A percentile compares a stretch with the other conserved stretches of the same genome.
These are phyloP conservation scores for Avena atlantica DNA, from an alignment of 176 grass and related monocot species.

Conservation along the genomic window DNA sequence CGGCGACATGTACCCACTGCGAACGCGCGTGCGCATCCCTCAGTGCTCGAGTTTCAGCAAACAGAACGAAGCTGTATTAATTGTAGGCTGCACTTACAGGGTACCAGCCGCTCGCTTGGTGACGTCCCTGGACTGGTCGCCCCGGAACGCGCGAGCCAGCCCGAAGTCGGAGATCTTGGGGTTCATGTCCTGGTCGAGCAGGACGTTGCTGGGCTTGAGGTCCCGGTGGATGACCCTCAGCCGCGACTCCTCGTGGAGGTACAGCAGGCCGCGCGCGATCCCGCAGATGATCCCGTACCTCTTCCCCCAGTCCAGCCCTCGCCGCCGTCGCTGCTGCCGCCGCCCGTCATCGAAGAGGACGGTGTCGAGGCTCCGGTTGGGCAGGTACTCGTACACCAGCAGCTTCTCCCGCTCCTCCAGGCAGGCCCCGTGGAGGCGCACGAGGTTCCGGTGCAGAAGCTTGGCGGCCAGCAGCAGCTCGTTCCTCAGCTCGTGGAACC, in stretches of 20 bases:
- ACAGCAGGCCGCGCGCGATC: constrained; percentile 38
- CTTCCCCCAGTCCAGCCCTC: constrained; percentile 36
- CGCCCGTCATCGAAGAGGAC: constrained; percentile 34
- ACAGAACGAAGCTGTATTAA: too few relatives aligned
- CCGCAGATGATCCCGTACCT: constrained; percentile 42
- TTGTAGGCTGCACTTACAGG: not conserved
- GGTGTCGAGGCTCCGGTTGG: constrained; percentile 53
- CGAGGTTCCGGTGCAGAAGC: constrained; percentile 58
- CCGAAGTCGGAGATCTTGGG: constrained; percentile 59
- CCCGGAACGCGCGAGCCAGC: constrained; percentile 35
- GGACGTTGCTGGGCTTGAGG: constrained; percentile 56
- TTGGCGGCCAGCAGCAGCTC: constrained; percentile 60
- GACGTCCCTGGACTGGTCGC: not conserved
- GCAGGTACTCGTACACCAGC: constrained; percentile 54
- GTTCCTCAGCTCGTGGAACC: constrained; percentile 44
- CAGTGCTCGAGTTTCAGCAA: too few relatives aligned
- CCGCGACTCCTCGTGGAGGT: constrained; percentile 45
- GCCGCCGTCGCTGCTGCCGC: not conserved
- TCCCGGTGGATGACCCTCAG: constrained; percentile 49
- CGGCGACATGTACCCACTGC: constrained; percentile 41
- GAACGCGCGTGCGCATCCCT: not conserved
- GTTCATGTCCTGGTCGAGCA: constrained; percentile 43
- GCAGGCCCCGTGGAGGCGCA: constrained; percentile 46
- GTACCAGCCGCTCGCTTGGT: not conserved
- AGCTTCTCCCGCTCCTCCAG: constrained; percentile 48